These are phyloP conservation scores for Waitea zeae DNA, from an alignment of 1,284 basidiomycete species.

Conservation along the genomic window DNA sequence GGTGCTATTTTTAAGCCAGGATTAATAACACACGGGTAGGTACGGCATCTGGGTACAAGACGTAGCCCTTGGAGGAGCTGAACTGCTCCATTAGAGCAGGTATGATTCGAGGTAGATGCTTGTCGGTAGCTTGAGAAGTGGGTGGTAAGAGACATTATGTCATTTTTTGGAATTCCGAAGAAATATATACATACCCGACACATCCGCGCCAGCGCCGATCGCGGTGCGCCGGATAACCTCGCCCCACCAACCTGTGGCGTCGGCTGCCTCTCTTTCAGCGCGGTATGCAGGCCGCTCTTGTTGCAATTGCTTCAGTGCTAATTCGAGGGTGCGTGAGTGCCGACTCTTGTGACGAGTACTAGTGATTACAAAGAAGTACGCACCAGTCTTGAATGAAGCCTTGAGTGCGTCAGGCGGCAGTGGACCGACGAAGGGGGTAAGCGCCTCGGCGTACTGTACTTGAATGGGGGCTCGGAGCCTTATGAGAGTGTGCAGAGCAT, in stretches of 20 bases:
- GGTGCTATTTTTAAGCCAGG: constrained; percentile 1
- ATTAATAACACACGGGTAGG: constrained; percentile 31
- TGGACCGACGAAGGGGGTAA: constrained; percentile 41
- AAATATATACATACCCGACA: constrained; percentile 9
- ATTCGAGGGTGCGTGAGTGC: no score
- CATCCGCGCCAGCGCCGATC: constrained; percentile 48
- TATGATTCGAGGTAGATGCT: constrained; percentile 32
- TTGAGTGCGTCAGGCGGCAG: constrained; percentile 34
- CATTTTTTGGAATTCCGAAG: no score
- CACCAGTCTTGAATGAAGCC: constrained; percentile 50
- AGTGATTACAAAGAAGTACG: constrained; percentile 5
- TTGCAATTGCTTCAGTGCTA: constrained; percentile 50
- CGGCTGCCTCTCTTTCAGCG: no score
- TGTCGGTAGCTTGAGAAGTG: constrained; percentile 26
- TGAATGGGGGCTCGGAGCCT: constrained; percentile 46
- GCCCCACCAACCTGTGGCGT: constrained; percentile 46
- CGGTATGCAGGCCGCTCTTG: constrained; percentile 36
- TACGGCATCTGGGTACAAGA: constrained; percentile 42
- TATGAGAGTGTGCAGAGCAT: constrained; percentile 52
- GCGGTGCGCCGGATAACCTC: constrained; percentile 59
- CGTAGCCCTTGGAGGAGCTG: constrained; percentile 53
- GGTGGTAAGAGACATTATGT: not conserved
- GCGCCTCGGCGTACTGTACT: constrained; percentile 49
- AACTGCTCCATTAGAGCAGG: constrained; percentile 41
- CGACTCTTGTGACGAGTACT: not conserved